These are phyloP conservation scores for Fusarium sp. DNA, from an alignment of 2,329 filamentous ascomycete species.

Conservation along the genomic window DNA sequence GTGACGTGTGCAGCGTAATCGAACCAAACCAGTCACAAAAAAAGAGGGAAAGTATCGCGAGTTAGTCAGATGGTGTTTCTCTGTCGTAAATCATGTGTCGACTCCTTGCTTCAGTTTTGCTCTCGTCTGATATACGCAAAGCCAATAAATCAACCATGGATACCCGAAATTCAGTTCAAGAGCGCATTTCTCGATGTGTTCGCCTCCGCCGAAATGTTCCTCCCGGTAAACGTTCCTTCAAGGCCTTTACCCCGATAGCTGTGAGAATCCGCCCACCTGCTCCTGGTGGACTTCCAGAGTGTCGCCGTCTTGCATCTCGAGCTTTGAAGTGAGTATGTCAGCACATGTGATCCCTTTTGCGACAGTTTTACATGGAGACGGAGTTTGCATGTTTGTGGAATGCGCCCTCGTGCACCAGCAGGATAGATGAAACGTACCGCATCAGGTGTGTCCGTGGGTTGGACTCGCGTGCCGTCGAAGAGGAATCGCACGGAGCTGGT, in stretches of 20 bases:
- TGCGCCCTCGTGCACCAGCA: background rate
- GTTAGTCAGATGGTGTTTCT: constrained; percentile 49
- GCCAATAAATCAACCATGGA: constrained; percentile 32
- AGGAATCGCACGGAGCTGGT: constrained; percentile 89
- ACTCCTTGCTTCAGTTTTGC: constrained; percentile 32
- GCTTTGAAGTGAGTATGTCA: constrained; percentile 63
- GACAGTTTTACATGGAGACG: background rate
- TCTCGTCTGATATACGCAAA: constrained; percentile 45
- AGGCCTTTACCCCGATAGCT: constrained; percentile 11
- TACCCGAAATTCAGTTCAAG: constrained; percentile 33
- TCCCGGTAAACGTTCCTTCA: constrained; percentile 5
- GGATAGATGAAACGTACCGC: constrained; percentile 72
- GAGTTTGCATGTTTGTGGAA: background rate
- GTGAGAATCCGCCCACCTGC: constrained; percentile 82
- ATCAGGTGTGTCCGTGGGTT: constrained; percentile 90
- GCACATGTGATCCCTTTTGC: constrained; percentile 3
- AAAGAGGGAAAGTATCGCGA: background rate
- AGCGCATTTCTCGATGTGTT: constrained; percentile 25
- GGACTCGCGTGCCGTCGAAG: constrained; percentile 94
- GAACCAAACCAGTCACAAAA: background rate
- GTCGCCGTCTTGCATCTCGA: constrained; percentile 97
- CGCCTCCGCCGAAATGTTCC: constrained; percentile 11
- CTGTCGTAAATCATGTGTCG: constrained; percentile 49
- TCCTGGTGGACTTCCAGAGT: constrained; percentile 98
- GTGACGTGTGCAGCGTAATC: background rate